Evolutionary conservation across 2,329 filamentous ascomycete species (phyloP), one percentile per base, ranked within the genome.

Genomic region (Aspergillus sp.): DNA sequence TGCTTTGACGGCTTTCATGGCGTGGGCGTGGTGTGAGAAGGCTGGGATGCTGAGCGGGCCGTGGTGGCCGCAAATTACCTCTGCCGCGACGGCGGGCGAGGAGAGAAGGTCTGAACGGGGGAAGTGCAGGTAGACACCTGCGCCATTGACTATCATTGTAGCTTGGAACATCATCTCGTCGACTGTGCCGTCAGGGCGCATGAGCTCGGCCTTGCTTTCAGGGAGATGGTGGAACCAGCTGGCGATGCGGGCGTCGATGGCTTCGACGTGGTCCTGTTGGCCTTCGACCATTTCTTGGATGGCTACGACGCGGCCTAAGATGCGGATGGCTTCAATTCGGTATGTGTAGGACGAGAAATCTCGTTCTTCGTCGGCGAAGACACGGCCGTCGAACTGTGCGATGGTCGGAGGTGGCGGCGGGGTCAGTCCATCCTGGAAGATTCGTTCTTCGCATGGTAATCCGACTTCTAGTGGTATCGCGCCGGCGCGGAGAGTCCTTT

Each of bases 161-260:
- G 88, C 90, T 65, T 94, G 88, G 70, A 95, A 95, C 68, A 95
- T 83, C 79, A 95, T 85, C 68, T 95, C 88, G 63, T 96, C 90
- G 9, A 90, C 75, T 46, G 82, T 78, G 27, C 88, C 84, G 56
- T 85, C 81, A 52, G 80, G 78, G 50, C 82, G 79, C 46, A 94
- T 73, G 13, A 87, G 76, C 51, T 88, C 80, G 47, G 77, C 76
- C 69, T 94, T 94, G 12, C 76, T 76, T 13, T 78, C 74, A 0
- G 90, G 90, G 0, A 95, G 74, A 59, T 93, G 86, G 43, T 91
- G 79, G 46, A 82, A 79, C 87, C 88, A 95, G 63, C 89, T 90
- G 12, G 77, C 76, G 41, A 85, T 76, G 42, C 71, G 67, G 10
- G 75, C 74, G 60, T 80, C 76, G 38, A 81, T 77, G 27, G 79